Percentiles rank a stretch among this genome's conserved stretches.
These are phyloP conservation scores for Bipolaris cookei DNA, from an alignment of 2,329 filamentous ascomycete species.

Conservation along the genomic window DNA sequence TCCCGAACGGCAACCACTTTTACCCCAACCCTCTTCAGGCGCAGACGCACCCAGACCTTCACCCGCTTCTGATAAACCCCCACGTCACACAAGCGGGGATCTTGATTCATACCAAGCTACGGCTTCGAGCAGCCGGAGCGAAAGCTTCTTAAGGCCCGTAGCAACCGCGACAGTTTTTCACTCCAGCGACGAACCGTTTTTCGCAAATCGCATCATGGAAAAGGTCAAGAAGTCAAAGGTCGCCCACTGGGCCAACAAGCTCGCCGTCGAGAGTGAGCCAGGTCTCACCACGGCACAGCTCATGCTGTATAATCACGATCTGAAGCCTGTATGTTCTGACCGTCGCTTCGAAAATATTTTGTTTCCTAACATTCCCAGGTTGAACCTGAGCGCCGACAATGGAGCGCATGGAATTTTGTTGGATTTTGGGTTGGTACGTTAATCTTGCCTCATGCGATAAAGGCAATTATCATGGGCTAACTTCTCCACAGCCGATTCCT, in stretches of 20 bases:
- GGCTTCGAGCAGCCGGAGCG: slow-evolving; percentile 25
- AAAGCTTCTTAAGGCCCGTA: slow-evolving; percentile 31
- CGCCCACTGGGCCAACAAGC: slow-evolving; percentile 58
- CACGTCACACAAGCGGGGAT: slow-evolving; percentile 43
- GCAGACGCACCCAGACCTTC: slow-evolving; percentile 26
- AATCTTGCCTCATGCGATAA: not conserved
- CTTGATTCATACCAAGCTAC: slow-evolving; percentile 28
- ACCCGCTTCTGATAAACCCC: slow-evolving; percentile 18
- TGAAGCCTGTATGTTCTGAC: slow-evolving; percentile 60
- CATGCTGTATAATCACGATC: slow-evolving; percentile 85
- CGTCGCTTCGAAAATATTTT: not conserved
- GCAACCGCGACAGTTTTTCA: slow-evolving; percentile 23
- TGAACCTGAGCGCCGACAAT: slow-evolving; percentile 78
- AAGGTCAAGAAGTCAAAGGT: slow-evolving; percentile 49
- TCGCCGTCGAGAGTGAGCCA: slow-evolving; percentile 76
- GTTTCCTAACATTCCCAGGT: slow-evolving; percentile 55
- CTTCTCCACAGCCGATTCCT: slow-evolving; percentile 48
- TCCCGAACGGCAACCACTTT: slow-evolving; percentile 35
- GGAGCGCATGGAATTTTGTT: slow-evolving; percentile 87
- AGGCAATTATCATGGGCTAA: slow-evolving; percentile 16
- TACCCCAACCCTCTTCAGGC: slow-evolving; percentile 23
- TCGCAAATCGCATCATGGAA: slow-evolving; percentile 47
- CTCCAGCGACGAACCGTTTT: slow-evolving; percentile 22
- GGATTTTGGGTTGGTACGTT: slow-evolving; percentile 75
- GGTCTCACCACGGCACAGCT: slow-evolving; percentile 79